Evolutionary conservation across 306 rosid genomes (phyloP).

Genomic region (Neltuma alba): DNA sequence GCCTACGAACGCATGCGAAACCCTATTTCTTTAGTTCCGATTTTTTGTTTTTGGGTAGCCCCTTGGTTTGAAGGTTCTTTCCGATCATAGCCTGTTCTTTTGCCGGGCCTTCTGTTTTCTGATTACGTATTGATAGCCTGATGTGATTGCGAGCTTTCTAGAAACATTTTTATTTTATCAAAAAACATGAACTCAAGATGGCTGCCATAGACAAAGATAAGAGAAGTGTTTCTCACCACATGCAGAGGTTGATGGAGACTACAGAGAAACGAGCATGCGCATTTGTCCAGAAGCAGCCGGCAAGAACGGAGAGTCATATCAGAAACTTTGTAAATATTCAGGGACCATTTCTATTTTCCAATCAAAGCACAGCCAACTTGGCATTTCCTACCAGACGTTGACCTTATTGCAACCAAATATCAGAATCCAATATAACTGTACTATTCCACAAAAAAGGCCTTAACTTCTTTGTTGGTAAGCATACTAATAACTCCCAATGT

Average conservation of each 20-base stretch:
- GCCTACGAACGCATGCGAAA: neutral
- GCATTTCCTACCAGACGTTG: slow-evolving; percentile 38
- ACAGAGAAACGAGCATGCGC: slow-evolving; percentile 29
- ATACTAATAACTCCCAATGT: slow-evolving; percentile 1
- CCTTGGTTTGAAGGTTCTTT: too few relatives aligned
- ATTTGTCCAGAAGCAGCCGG: neutral
- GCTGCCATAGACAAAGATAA: slow-evolving; percentile 15
- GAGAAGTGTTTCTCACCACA: slow-evolving; percentile 2
- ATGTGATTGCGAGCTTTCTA: neutral
- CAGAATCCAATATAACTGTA: too few relatives aligned
- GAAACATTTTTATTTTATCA: neutral
- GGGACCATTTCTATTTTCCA: slow-evolving; percentile 56
- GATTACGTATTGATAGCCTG: neutral
- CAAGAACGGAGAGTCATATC: slow-evolving; percentile 6
- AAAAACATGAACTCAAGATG: neutral
- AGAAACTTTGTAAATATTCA: neutral
- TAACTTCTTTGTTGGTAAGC: slow-evolving; percentile 29
- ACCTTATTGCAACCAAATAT: slow-evolving; percentile 32
- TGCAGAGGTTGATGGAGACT: slow-evolving; percentile 45
- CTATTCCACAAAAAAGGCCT: neutral
- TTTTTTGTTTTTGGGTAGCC: too few relatives aligned
- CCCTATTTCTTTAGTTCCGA: too few relatives aligned
- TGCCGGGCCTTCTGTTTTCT: neutral
- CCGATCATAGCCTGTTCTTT: too few relatives aligned
- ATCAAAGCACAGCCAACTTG: slow-evolving; percentile 30